These are phyloP conservation scores for Ampelomyces quisqualis DNA, from an alignment of 2,329 filamentous ascomycete species.

Conservation along the genomic window DNA sequence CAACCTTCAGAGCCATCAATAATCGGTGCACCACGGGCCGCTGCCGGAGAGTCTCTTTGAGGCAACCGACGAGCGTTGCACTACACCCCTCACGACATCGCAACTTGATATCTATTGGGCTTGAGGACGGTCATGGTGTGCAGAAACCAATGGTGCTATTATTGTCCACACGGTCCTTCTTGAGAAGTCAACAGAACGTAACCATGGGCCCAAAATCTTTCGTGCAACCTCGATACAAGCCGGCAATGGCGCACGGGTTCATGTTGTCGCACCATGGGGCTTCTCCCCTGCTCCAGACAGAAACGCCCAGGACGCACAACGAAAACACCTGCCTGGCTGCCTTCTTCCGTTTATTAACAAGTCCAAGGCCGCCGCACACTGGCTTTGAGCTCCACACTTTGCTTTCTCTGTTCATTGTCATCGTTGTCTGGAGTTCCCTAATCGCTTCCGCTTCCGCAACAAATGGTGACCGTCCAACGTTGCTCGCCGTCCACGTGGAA, in stretches of 20 bases:
- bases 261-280: constrained; percentile 38
- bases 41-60: no score
- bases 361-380: constrained; percentile 12
- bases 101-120: not conserved
- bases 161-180: no score
- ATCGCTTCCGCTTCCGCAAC: constrained; percentile 29
- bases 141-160: no score
- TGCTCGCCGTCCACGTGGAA: constrained; percentile 16
- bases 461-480: constrained; percentile 38
- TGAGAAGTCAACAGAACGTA: constrained; percentile 10
- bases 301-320: constrained; percentile 21
- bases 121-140: constrained; percentile 28
- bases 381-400: constrained; percentile 14
- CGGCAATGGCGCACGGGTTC: constrained; percentile 23
- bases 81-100: no score
- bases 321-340: constrained; percentile 20
- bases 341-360: constrained; percentile 19
- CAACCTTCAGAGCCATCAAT: no score
- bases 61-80: no score
- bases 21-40: no score
- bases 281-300: constrained; percentile 13
- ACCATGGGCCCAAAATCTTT: constrained; percentile 19
- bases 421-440: constrained; percentile 30
- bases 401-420: constrained; percentile 28
- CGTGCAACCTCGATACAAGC: constrained; percentile 18